Base-by-base conservation (phyloP, 164 flowering plant genomes). In the Chimonanthus praecox region DNA sequence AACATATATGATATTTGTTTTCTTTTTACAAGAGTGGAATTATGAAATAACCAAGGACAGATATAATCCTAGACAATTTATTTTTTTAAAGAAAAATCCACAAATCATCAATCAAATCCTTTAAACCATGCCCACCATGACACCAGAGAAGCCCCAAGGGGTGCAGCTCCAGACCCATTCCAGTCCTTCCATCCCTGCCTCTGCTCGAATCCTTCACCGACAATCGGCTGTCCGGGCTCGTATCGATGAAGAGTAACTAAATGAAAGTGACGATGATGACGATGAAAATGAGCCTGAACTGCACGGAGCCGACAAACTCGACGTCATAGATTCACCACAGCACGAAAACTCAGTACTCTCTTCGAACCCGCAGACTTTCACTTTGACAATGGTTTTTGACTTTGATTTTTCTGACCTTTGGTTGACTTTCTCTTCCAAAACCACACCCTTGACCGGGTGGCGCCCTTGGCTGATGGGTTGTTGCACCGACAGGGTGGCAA, bases 231-330 rank as follows among this genome's bases (percentile, higher is more conserved):
- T 33, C 33, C 2, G 33, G 33, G 33, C 33, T 33, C 33, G 33
- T 33, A 33, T 33, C 33, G 2, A 33, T 1, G 33, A 33, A 33
- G 33, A 1, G 33, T 1, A 0, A 33, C 33, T 33, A 33, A 33
- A 1, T 33, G 33, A 33, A 1, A 33, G 33, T 33, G 33, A 33
- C 33, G 2, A 33, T 33, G 21, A 65, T 6, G 68, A 65, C 10
- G 49, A 67, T 10, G 58, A 68, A 16, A 33, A 68, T 68, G 44
- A 47, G 70, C 58, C 47, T 47, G 33, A 68, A 68, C 48, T n/a
- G 8, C 51, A 6, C 3, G 70, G 70, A 33, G 11, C 16, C 16
- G 21, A 8, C 9, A 21, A 63, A 11, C 3, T 18, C 18, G 65
- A 68, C 21, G n/a, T 16, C 6, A 7, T 68, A 0, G 54, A 68